Conservation (phyloP, 2,329 filamentous ascomycete genomes). For the Paraphaeosphaeria minitans region DNA sequence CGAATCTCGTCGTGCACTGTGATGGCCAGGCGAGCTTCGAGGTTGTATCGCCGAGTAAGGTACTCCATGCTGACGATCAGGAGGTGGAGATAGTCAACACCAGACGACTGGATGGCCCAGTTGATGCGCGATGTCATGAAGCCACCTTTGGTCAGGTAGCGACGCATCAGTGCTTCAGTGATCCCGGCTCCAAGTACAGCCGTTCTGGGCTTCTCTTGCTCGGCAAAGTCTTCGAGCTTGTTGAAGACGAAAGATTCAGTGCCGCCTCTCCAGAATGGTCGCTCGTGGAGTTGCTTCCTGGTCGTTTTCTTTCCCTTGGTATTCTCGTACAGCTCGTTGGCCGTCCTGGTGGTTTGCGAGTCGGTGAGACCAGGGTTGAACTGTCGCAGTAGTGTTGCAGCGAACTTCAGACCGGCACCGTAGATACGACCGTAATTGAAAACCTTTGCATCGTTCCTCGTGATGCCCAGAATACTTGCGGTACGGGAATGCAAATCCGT, state of each 20-base stretch:
- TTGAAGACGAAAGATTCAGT: slow-evolving; percentile 99
- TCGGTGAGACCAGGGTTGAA: slow-evolving; percentile 90
- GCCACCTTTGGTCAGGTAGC: slow-evolving; percentile 83
- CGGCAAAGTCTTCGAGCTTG: slow-evolving; percentile 94
- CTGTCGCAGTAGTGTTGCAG: slow-evolving; percentile 84
- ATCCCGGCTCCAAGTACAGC: slow-evolving; percentile 94
- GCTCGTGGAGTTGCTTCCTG: slow-evolving; percentile 71
- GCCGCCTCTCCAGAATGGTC: slow-evolving; percentile 90
- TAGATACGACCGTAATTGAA: slow-evolving; percentile 99
- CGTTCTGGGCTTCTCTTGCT: slow-evolving; percentile 87
- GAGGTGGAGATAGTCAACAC: slow-evolving; percentile 95
- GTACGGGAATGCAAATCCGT: slow-evolving; percentile 96
- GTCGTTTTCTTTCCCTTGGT: slow-evolving; percentile 90
- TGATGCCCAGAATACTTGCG: slow-evolving; percentile 89
- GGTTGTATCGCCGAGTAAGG: slow-evolving; percentile 80
- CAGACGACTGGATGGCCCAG: slow-evolving; percentile 97
- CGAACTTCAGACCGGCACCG: slow-evolving; percentile 94
- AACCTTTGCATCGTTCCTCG: slow-evolving; percentile 91
- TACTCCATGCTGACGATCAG: slow-evolving; percentile 96
- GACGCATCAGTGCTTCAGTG: slow-evolving; percentile 89
- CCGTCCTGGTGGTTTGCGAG: slow-evolving; percentile 74
- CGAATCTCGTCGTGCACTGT: slow-evolving; percentile 98
- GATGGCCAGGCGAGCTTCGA: slow-evolving; percentile 83
- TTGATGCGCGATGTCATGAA: slow-evolving; percentile 98
- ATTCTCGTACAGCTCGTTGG: slow-evolving; percentile 79